Evolutionary conservation across 352 stramenopile species (phyloP).

Genomic region (Phytophthora palmivora): DNA sequence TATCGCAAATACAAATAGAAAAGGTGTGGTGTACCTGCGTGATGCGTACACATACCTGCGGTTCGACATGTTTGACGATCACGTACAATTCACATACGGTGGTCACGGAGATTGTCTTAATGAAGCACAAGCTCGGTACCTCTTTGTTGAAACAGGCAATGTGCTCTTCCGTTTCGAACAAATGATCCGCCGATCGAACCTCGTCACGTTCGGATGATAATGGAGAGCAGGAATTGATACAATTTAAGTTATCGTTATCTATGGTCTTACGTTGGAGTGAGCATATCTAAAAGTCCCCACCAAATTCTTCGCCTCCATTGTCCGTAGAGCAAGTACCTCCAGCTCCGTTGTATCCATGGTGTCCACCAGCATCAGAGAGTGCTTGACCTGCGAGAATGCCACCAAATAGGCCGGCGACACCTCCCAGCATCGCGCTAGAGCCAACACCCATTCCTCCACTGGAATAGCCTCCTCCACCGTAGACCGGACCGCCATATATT

Average conservation of each 20-base stretch:
- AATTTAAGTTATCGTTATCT: constrained; percentile 30
- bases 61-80: constrained; percentile 44
- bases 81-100: constrained; percentile 53
- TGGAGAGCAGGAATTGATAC: not conserved
- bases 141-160: constrained; percentile 48
- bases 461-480: constrained; percentile 25
- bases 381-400: constrained; percentile 33
- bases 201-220: constrained; percentile 35
- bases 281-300: constrained; percentile 35
- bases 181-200: constrained; percentile 38
- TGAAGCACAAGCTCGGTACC: constrained; percentile 45
- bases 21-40: constrained; percentile 46
- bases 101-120: constrained; percentile 44
- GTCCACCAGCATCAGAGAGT: constrained; percentile 12
- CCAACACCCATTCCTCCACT: constrained; percentile 31
- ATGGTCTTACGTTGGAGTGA: not conserved
- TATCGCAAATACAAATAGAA: constrained; percentile 30
- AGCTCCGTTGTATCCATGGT: constrained; percentile 20
- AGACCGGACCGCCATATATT: constrained; percentile 18
- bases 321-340: constrained; percentile 8
- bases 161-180: constrained; percentile 57
- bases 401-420: constrained; percentile 33
- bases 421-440: constrained; percentile 36
- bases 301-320: constrained; percentile 36
- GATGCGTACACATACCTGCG: constrained; percentile 54